These are phyloP conservation scores for Penicillium janthinellum DNA, from an alignment of 2,329 filamentous ascomycete species.

Conservation along the genomic window DNA sequence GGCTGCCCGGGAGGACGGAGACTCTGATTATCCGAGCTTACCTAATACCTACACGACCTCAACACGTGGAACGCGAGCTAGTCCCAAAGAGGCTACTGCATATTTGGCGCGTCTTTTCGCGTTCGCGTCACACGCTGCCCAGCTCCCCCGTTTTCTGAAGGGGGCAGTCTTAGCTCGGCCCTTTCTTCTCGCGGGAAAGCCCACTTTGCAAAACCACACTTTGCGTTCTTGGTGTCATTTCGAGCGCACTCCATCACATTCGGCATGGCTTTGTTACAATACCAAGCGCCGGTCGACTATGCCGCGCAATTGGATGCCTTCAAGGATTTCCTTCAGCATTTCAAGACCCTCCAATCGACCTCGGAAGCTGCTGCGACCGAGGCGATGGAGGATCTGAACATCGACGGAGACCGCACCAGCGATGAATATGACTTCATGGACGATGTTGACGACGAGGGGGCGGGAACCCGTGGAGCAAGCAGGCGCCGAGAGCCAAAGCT, in stretches of 20 bases:
- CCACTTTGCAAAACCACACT: conserved; percentile 22
- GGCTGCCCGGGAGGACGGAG: background rate
- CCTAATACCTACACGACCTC: background rate
- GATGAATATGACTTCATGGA: conserved; percentile 96
- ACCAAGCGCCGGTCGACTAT: conserved; percentile 81
- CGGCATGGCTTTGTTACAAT: conserved; percentile 82
- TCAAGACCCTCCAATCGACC: conserved; percentile 74
- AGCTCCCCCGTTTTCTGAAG: conserved; percentile 7
- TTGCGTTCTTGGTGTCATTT: conserved; percentile 18
- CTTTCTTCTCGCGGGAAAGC: conserved; percentile 18
- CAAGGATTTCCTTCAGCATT: conserved; percentile 81
- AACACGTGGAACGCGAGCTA: conserved; percentile 5
- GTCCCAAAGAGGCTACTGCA: conserved; percentile 5
- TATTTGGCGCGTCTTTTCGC: conserved; percentile 21
- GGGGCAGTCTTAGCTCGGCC: conserved; percentile 12
- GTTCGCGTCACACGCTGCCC: conserved; percentile 12
- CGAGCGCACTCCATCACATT: conserved; percentile 25
- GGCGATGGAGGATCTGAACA: conserved; percentile 79
- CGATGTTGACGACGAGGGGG: conserved; percentile 63
- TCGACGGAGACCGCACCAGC: conserved; percentile 82
- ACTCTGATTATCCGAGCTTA: conserved; percentile 4
- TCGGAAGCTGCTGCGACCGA: conserved; percentile 69
- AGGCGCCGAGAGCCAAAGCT: conserved; percentile 62
- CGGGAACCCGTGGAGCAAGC: conserved; percentile 50
- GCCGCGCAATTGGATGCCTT: conserved; percentile 77